phyloP scores from a whole-genome alignment of 441 rosid species.

The Populus hybrid region DNA sequence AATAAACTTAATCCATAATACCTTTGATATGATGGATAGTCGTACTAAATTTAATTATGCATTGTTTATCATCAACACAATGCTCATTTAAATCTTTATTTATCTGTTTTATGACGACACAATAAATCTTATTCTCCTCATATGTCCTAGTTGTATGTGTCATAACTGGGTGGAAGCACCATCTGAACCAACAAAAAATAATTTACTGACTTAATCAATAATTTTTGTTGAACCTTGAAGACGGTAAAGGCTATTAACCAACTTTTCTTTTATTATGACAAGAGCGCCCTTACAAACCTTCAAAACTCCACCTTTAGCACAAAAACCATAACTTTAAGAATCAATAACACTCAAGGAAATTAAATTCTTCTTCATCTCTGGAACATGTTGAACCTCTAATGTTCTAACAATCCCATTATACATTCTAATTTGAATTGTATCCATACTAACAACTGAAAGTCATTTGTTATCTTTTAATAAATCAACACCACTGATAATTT shows the following conservation, averaged over 20 bases:
- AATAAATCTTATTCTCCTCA: background rate
- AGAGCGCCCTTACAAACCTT: too few relatives aligned
- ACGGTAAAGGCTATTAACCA: too few relatives aligned
- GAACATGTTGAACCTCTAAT: background rate
- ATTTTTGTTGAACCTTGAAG: too few relatives aligned
- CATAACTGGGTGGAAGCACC: background rate
- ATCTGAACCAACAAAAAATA: too few relatives aligned
- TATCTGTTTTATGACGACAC: background rate
- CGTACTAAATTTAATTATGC: background rate
- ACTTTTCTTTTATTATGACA: too few relatives aligned
- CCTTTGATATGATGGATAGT: background rate
- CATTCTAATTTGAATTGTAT: background rate
- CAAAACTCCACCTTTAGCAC: too few relatives aligned
- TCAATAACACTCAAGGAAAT: background rate
- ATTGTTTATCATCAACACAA: background rate
- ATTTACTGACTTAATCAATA: too few relatives aligned
- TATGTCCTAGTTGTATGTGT: background rate
- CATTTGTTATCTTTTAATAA: background rate
- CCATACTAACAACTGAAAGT: background rate
- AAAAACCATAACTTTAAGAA: background rate
- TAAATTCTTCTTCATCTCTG: background rate
- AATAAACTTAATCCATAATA: too few relatives aligned
- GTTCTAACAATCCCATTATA: background rate
- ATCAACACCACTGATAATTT: background rate
- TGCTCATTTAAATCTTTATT: background rate